Evolutionary conservation across 2,329 filamentous ascomycete species (phyloP), one percentile per base, ranked within the genome.

Genomic region (Stemphylium lycopersici): DNA sequence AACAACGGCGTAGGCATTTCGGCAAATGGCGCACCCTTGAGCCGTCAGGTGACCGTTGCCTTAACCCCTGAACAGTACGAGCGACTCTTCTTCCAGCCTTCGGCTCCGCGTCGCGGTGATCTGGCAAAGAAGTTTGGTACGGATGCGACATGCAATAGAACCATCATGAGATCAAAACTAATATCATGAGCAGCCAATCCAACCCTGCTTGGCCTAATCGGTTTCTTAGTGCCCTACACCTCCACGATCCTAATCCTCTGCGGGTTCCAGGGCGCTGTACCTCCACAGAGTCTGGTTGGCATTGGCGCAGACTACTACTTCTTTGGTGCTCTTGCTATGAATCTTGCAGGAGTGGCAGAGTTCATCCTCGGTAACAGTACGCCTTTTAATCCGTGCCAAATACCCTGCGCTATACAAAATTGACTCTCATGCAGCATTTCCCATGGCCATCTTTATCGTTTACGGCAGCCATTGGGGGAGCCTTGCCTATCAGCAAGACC

Each of bases 41-140:
- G 54, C 22, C 61, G 63, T 34, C 63, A 66, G 38, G 57, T 66
- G 0, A 66, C 63, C 3, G 63, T 66, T 2, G 52, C 56, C 11
- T 42, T 64, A 31, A 61, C 57, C 20, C 48, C 63, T 1, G 63
- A 66, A 36, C 63, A 66, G 40, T 66, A 66, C 11, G 63, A 66
- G 45, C 59, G 63, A 13, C 50, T 66, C n/a, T 66, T 66, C 48
- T 66, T 66, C 52, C 63, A 66, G 32, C 63, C 63, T 2, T 64
- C 59, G 6, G 61, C 57, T 3, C 63, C 61, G 5, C 59, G 59
- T 5, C 57, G 59, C 12, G 63, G 63, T 20, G 63, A 66, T 33
- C 42, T 64, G 4, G 63, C 63, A 12, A 66, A 66, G 38, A 54
- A 52, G 4, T 66, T 66, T 4, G 59, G 62, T 61, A 49, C 4